A percentile compares a stretch with the other conserved stretches of the same genome.
phyloP scores from a whole-genome alignment of 805 yeast species.

The Blastobotrys mokoenaii region DNA sequence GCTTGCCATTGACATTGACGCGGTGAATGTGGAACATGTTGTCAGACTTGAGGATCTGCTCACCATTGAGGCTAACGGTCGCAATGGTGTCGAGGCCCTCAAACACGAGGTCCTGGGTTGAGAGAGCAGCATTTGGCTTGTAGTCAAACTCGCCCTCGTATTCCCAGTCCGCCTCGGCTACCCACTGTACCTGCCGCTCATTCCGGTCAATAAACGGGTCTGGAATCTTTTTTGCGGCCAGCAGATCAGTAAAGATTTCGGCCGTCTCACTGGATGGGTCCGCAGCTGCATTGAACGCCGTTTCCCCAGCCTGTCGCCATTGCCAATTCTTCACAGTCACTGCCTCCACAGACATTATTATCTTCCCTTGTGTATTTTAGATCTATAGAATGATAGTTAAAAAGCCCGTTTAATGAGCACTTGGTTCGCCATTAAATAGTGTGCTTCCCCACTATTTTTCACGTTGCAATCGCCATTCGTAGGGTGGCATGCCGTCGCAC shows the following conservation, averaged over 20 bases:
- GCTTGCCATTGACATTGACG: conserved; percentile 24
- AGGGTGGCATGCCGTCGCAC: too few species aligned
- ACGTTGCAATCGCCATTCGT: too few species aligned
- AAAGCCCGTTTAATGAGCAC: too few species aligned
- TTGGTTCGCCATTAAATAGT: too few species aligned
- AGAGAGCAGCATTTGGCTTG: not conserved
- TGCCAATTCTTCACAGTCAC: not conserved
- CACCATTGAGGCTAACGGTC: conserved; percentile 34
- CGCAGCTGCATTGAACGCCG: not conserved
- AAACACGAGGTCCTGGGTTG: conserved; percentile 26
- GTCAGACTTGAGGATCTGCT: conserved; percentile 29
- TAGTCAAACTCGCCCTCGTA: conserved; percentile 27
- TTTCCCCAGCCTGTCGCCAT: conserved; percentile 3
- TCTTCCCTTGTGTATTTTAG: too few species aligned
- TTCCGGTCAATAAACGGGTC: conserved; percentile 40
- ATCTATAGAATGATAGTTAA: too few species aligned
- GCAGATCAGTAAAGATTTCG: conserved; percentile 37
- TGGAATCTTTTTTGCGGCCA: conserved; percentile 32
- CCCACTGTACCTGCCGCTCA: conserved; percentile 42
- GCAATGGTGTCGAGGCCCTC: conserved; percentile 40
- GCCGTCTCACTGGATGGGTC: conserved; percentile 9
- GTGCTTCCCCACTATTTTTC: too few species aligned
- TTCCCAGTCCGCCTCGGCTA: conserved; percentile 43
- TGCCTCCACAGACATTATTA: too few species aligned
- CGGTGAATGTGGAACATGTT: conserved; percentile 37